These are phyloP conservation scores for Aspergillus caelatus DNA, from an alignment of 2,329 filamentous ascomycete species.

Conservation along the genomic window DNA sequence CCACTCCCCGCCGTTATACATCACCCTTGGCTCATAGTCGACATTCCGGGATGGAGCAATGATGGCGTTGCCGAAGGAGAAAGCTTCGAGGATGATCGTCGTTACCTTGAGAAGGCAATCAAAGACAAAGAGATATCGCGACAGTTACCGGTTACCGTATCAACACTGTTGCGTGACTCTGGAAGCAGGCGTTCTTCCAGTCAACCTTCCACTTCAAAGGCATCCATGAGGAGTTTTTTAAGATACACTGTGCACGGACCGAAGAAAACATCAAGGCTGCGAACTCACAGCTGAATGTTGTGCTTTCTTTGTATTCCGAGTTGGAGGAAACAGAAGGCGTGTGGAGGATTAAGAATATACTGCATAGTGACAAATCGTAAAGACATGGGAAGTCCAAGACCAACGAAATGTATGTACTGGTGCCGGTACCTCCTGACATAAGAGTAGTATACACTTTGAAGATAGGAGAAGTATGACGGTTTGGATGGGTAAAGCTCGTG, in stretches of 20 bases:
- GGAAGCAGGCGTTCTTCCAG: slow-evolving; percentile 19
- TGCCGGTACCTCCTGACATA: too few species aligned
- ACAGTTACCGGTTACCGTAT: slow-evolving; percentile 7
- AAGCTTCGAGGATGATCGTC: slow-evolving; percentile 14
- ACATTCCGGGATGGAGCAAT: slow-evolving; percentile 21
- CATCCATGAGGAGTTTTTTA: slow-evolving; percentile 18
- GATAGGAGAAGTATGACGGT: too few species aligned
- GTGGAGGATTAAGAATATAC: neutral
- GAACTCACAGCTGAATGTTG: slow-evolving; percentile 14
- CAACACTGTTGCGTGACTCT: slow-evolving; percentile 15
- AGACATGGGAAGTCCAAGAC: too few species aligned
- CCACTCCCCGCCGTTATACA: slow-evolving; percentile 20
- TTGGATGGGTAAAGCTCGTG: too few species aligned
- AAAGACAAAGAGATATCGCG: slow-evolving; percentile 9
- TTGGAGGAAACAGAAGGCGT: slow-evolving; percentile 8
- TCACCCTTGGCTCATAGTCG: slow-evolving; percentile 21
- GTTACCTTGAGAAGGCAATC: slow-evolving; percentile 13
- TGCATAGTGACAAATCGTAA: neutral
- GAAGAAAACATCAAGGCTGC: slow-evolving; percentile 18
- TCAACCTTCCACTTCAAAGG: slow-evolving; percentile 16
- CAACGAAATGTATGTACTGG: too few species aligned
- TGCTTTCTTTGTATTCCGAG: slow-evolving; percentile 18
- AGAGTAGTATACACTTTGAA: too few species aligned
- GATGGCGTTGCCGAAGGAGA: slow-evolving; percentile 13
- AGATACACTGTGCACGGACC: slow-evolving; percentile 16